Percentiles rank a stretch among this genome's conserved stretches.
Conservation (phyloP, 225 moss, liverwort and hornwort genomes). For the Rhytidiadelphus loreus region DNA sequence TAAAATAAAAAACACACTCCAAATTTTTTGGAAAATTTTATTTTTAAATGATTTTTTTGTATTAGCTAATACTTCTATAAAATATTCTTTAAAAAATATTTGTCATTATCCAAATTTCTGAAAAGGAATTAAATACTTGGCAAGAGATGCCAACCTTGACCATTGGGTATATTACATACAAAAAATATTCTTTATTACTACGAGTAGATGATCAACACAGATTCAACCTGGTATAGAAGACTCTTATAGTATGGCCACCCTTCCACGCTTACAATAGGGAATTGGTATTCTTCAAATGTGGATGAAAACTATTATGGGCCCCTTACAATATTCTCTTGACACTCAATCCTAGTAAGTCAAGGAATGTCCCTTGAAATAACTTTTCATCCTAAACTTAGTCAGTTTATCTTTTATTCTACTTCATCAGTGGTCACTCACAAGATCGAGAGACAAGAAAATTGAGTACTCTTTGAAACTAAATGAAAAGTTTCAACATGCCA, state of each 20-base stretch:
- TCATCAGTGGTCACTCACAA: not conserved
- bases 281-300: not conserved
- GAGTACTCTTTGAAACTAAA: fast-evolving
- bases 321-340: fast-evolving
- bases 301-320: not conserved
- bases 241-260: fast-evolving
- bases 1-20: no score
- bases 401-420: not conserved
- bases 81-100: not conserved
- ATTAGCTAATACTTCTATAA: no score
- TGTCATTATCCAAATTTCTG: fast-evolving
- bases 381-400: not conserved
- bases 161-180: fast-evolving
- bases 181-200: not conserved
- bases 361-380: no score
- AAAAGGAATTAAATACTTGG: not conserved
- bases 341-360: fast-evolving
- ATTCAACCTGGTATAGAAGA: not conserved
- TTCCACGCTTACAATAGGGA: fast-evolving
- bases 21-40: fast-evolving
- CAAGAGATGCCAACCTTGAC: not conserved
- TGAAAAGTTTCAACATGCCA: no score
- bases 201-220: fast-evolving
- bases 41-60: no score
- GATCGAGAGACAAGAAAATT: fast-evolving